Evolutionary conservation across 177 flowering plant genomes (phyloP).

Genomic region (Vitis hybrid): DNA sequence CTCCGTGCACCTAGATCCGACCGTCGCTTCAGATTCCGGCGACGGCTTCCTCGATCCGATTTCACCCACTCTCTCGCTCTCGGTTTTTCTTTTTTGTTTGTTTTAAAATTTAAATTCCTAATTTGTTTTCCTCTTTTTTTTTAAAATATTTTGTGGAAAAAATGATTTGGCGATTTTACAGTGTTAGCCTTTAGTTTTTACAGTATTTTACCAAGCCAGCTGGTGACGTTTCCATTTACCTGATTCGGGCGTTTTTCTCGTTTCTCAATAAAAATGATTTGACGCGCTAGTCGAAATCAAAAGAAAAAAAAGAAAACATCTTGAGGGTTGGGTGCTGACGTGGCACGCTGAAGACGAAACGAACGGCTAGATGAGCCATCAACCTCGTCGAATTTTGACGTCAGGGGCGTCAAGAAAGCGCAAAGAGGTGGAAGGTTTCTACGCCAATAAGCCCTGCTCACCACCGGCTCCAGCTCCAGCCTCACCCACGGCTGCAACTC

Average conservation of each 20-base stretch:
- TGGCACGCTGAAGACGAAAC: conserved; percentile 20
- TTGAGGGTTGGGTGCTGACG: conserved; percentile 23
- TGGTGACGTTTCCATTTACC: not conserved
- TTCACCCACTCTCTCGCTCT: not conserved
- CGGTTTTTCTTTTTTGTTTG: not conserved
- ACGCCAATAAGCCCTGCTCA: conserved; percentile 7
- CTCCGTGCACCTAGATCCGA: conserved; percentile 10
- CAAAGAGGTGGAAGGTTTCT: conserved; percentile 32
- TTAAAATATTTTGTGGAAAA: not conserved
- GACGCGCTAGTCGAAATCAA: conserved; percentile 2
- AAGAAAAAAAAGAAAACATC: no score
- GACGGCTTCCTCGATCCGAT: conserved; percentile 10
- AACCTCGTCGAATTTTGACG: conserved; percentile 31
- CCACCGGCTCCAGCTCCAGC: conserved; percentile 7
- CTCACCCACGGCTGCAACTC: not conserved
- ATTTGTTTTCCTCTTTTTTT: not conserved
- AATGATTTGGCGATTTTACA: not conserved
- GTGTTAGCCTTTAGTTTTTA: not conserved
- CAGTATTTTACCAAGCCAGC: not conserved
- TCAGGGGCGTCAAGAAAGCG: conserved; percentile 43
- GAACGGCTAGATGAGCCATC: conserved; percentile 33
- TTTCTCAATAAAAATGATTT: conserved; percentile 7
- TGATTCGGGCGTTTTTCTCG: conserved; percentile 3
- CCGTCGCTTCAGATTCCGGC: not conserved
- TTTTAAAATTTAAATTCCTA: not conserved